These are phyloP conservation scores for Westerdykella ornata DNA, from an alignment of 2,329 filamentous ascomycete genomes.

Conservation along the genomic window DNA sequence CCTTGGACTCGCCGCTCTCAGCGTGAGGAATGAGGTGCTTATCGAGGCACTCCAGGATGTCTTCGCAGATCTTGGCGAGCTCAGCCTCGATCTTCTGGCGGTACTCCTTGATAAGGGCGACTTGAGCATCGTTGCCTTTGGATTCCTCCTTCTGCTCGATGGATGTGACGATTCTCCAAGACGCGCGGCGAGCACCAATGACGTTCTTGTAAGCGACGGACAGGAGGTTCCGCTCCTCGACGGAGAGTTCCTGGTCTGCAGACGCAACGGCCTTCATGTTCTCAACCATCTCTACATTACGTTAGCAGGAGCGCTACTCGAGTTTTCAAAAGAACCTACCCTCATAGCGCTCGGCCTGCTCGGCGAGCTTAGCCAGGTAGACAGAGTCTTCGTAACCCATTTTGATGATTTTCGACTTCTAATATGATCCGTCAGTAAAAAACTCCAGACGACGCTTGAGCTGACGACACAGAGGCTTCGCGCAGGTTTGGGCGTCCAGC, in stretches of 20 bases:
- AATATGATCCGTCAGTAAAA: slow-evolving; percentile 23
- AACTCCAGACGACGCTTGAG: slow-evolving; percentile 1
- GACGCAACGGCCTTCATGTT: slow-evolving; percentile 99
- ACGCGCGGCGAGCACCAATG: slow-evolving; percentile 91
- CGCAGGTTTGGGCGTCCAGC: background rate
- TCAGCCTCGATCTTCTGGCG: slow-evolving; percentile 97
- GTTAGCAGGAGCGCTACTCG: slow-evolving; percentile 11
- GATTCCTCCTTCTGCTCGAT: slow-evolving; percentile 99
- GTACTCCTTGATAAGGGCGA: slow-evolving; percentile 92
- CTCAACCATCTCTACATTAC: slow-evolving; percentile 84
- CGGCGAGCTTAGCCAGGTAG: slow-evolving; percentile 98
- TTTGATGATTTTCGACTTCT: slow-evolving; percentile 44
- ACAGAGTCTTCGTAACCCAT: slow-evolving; percentile 99
- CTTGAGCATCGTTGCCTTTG: slow-evolving; percentile 92
- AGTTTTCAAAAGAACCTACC: slow-evolving; percentile 49
- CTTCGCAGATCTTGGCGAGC: slow-evolving; percentile 95
- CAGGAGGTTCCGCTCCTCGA: slow-evolving; percentile 95
- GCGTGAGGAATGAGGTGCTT: slow-evolving; percentile 90
- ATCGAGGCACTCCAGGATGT: slow-evolving; percentile 92
- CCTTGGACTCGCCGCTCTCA: slow-evolving; percentile 94
- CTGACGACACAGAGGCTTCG: background rate
- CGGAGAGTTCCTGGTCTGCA: slow-evolving; percentile 59
- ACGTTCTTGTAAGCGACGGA: slow-evolving; percentile 99
- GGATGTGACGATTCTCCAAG: slow-evolving; percentile 96
- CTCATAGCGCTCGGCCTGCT: slow-evolving; percentile 99